Percentiles rank a stretch among this genome's conserved stretches.
These are phyloP conservation scores for Cryptococcus wingfieldii DNA, from an alignment of 1,284 basidiomycete species.

Conservation along the genomic window DNA sequence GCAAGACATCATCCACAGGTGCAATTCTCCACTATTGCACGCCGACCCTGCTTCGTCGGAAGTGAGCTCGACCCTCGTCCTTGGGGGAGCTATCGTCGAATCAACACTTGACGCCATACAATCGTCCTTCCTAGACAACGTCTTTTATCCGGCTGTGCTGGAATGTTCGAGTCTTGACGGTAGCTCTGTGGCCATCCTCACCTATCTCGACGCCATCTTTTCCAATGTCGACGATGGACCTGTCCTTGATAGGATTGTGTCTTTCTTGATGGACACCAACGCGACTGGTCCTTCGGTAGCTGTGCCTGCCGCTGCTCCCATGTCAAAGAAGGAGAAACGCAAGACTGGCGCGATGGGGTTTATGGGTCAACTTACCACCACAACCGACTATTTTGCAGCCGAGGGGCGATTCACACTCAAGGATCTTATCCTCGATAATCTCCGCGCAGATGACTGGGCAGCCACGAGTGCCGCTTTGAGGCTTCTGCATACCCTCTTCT, in stretches of 20 bases:
- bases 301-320: neutral
- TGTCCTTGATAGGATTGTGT: constrained; percentile 27
- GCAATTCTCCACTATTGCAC: constrained; percentile 20
- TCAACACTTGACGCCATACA: constrained; percentile 77
- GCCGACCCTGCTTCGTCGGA: constrained; percentile 15
- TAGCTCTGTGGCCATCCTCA: constrained; percentile 91
- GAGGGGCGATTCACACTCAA: constrained; percentile 83
- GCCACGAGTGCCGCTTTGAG: constrained; percentile 72
- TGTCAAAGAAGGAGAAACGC: constrained; percentile 11
- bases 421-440: constrained; percentile 74
- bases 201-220: constrained; percentile 88
- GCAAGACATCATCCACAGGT: constrained; percentile 64
- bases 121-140: constrained; percentile 85
- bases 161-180: constrained; percentile 91
- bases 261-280: constrained; percentile 30
- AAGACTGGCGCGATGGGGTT: constrained; percentile 29
- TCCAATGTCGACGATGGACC: constrained; percentile 65
- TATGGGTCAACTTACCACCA: constrained; percentile 44
- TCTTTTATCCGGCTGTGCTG: constrained; percentile 86
- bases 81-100: constrained; percentile 72
- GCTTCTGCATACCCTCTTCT: constrained; percentile 68
- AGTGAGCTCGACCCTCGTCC: constrained; percentile 34
- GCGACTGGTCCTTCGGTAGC: neutral
- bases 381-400: constrained; percentile 75
- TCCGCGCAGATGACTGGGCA: constrained; percentile 62